Conservation (phyloP, 768 basidiomycete genomes). For the Pleurotus giganteus region DNA sequence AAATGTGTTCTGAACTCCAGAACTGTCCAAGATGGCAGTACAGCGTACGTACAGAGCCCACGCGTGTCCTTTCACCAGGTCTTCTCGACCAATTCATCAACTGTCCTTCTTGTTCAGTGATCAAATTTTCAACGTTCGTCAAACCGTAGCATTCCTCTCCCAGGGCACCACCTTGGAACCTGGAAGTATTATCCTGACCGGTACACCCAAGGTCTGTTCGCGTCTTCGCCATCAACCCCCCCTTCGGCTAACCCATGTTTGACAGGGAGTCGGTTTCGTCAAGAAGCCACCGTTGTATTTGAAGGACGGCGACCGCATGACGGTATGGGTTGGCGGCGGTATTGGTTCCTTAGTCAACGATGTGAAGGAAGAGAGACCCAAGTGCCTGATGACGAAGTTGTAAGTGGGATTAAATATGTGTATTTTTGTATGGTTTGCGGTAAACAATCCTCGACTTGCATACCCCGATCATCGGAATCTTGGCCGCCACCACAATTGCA, state of each 20-base stretch:
- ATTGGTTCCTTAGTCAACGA: conserved; percentile 80
- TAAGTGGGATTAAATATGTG: background rate
- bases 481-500: no score
- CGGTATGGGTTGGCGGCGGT: conserved; percentile 65
- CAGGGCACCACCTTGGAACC: conserved; percentile 82
- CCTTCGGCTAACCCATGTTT: background rate
- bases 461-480: no score
- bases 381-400: background rate
- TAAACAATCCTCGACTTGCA: no score
- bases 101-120: conserved; percentile 40
- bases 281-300: conserved; percentile 69
- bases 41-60: conserved; percentile 50
- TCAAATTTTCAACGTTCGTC: conserved; percentile 77
- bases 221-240: background rate
- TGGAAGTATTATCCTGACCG: conserved; percentile 81
- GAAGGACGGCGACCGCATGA: conserved; percentile 71
- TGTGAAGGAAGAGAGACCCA: conserved; percentile 62
- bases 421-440: no score
- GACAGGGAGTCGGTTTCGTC: conserved; percentile 69
- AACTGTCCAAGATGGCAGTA: conserved; percentile 71
- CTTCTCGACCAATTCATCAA: background rate
- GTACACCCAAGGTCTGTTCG: conserved; percentile 55
- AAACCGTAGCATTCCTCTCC: conserved; percentile 78
- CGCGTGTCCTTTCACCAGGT: background rate
- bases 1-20: conserved; percentile 66